Evolutionary conservation across 352 stramenopile genomes (phyloP).

Genomic region (Pythium sukuiense): DNA sequence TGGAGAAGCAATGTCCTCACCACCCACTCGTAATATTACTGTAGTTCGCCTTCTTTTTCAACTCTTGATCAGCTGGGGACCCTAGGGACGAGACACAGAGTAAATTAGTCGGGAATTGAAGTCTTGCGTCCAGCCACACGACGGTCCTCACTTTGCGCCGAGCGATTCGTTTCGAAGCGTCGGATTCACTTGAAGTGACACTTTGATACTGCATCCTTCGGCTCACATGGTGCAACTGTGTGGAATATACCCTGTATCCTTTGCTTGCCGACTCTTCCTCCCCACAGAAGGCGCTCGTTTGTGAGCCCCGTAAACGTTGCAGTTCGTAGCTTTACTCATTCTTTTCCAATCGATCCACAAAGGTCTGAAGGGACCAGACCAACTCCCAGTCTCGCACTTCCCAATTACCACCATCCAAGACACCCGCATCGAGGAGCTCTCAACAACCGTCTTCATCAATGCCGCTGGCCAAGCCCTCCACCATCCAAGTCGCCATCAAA

Average conservation of each 20-base stretch:
- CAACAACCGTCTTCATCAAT: background rate
- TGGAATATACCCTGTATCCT: no score
- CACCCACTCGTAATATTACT: no score
- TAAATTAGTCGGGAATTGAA: background rate
- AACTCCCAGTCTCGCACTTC: background rate
- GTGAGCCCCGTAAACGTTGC: background rate
- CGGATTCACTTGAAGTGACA: background rate
- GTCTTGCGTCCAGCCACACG: background rate
- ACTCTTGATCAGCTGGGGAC: no score
- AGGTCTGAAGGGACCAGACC: no score
- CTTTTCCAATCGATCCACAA: background rate
- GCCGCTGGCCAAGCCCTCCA: background rate
- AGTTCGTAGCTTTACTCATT: background rate
- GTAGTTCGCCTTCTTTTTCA: no score
- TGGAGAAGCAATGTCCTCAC: no score
- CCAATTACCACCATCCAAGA: background rate
- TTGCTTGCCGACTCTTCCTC: background rate
- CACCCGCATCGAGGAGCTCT: no score
- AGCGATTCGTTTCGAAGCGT: background rate
- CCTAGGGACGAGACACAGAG: no score
- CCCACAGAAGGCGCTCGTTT: background rate
- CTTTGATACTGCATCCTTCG: no score
- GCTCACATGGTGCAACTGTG: no score
- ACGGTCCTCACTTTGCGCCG: background rate
- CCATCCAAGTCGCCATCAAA: slow-evolving; percentile 2